Conservation (phyloP, 768 basidiomycete species). For the Leccinum fibrillosum region DNA sequence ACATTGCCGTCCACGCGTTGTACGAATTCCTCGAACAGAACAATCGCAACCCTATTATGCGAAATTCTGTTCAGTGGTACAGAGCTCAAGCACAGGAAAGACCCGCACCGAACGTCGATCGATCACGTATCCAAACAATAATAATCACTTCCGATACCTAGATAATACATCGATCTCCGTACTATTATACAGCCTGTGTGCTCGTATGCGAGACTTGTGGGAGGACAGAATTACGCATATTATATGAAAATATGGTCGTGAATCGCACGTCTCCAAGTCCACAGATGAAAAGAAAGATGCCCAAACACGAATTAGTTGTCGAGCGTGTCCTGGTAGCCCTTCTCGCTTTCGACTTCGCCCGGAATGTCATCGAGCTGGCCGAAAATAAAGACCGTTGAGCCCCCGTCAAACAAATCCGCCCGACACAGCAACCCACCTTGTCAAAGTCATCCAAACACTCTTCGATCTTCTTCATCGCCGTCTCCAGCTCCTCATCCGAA, state of each 20-base stretch:
- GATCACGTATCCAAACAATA: background rate
- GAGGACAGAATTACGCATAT: background rate
- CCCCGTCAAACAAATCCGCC: no score
- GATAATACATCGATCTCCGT: conserved; percentile 8
- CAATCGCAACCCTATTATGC: no score
- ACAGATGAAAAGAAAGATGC: background rate
- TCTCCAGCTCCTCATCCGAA: conserved; percentile 76
- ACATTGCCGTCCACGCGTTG: no score
- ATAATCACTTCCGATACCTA: background rate
- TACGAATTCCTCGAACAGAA: no score
- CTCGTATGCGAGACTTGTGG: background rate
- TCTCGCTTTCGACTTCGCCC: conserved; percentile 61
- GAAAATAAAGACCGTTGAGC: background rate
- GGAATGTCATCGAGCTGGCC: conserved; percentile 57
- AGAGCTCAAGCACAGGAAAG: no score
- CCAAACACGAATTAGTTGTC: conserved; percentile 15
- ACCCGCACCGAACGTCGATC: no score
- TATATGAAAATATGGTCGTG: conserved; percentile 2
- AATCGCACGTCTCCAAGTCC: background rate
- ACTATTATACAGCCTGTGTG: conserved; percentile 6
- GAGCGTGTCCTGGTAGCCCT: conserved; percentile 44
- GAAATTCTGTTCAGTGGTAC: no score
- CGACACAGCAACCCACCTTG: conserved; percentile 41
- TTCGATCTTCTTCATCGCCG: conserved; percentile 72
- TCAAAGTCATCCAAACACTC: conserved; percentile 81